Evolutionary conservation across 2,329 filamentous ascomycete genomes (phyloP), one percentile per base, ranked within the genome.

Genomic region (Paecilomyces sp.): DNA sequence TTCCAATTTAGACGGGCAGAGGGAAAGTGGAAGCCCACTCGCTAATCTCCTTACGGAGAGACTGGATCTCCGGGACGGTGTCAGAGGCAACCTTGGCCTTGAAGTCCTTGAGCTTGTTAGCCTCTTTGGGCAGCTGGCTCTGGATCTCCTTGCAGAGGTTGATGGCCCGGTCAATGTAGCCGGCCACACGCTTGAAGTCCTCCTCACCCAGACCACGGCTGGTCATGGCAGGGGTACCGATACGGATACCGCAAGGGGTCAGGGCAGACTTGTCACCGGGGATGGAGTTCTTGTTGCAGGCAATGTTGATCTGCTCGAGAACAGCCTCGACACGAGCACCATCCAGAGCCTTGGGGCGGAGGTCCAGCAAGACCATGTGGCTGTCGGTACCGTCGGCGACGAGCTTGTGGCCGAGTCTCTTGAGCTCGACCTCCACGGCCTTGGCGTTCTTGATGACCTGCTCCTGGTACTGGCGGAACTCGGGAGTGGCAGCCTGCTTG

Each of bases 51-150:
- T 91, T 89, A 82, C 88, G 90, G 75, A 96, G 84, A 67, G 83
- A 85, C 75, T 89, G 87, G 79, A 99, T 93, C 82, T 92, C 90
- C 62, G 85, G 78, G 55, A 96, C 83, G 72, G 88, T 85, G 65
- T 91, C 92, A 67, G 83, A 80, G 60, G 89, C 85, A 63, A 96
- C 91, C 85, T 91, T 93, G 75, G 86, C 87, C 85, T 93, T 95
- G 89, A 99, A 97, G 83, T 99, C 94, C 88, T 97, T 97, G 77
- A 96, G 90, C 87, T 95, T 97, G 87, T 97, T 99, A 72, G 91
- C 91, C 79, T 94, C 90, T 87, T 97, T 97, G 76, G 94, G 93
- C 25, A 97, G 85, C 65, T 83, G 81, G 61, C 75, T 82, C 83
- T 97, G 94, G 69, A 96, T 83, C 73, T 92, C 87, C 85, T 92